Evolutionary conservation across 2,329 filamentous ascomycete species (phyloP).

Genomic region (Microthyrium microscopicum): DNA sequence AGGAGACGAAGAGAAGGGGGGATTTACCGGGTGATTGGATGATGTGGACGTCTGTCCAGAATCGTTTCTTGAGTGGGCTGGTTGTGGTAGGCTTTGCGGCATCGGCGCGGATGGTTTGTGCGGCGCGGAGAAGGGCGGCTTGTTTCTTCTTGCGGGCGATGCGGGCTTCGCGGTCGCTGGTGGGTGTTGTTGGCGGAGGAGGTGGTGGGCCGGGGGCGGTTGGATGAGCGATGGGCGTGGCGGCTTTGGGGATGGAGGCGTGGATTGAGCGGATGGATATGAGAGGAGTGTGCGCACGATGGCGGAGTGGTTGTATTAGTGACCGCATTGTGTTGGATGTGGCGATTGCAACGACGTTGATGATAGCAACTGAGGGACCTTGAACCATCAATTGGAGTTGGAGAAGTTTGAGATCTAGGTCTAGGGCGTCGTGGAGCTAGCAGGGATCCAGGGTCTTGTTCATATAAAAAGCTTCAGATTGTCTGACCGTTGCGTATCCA

Average conservation of each 20-base stretch:
- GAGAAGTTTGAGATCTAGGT: no score
- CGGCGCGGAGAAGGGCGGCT: constrained; percentile 30
- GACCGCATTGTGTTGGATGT: no score
- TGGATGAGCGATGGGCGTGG: constrained; percentile 39
- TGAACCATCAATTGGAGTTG: no score
- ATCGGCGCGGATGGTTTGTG: constrained; percentile 25
- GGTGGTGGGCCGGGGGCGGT: constrained; percentile 45
- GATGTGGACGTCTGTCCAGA: constrained; percentile 76
- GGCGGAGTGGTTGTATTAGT: no score
- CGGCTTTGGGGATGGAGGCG: constrained; percentile 25
- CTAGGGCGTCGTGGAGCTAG: no score
- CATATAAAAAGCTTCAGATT: no score
- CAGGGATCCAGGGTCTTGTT: no score
- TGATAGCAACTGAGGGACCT: no score
- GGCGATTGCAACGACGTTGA: no score
- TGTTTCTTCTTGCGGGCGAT: constrained; percentile 33
- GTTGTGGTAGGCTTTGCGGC: constrained; percentile 27
- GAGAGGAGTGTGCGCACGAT: no score
- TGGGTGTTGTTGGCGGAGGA: constrained; percentile 33
- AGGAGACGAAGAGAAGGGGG: background rate
- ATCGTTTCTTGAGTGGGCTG: constrained; percentile 46
- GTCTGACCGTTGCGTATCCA: no score
- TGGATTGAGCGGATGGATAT: constrained; percentile 17
- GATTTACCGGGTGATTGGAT: constrained; percentile 20
- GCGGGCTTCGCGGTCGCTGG: constrained; percentile 30